Base-by-base conservation (phyloP, 208 protist species). In the Trypanosoma lewisi region DNA sequence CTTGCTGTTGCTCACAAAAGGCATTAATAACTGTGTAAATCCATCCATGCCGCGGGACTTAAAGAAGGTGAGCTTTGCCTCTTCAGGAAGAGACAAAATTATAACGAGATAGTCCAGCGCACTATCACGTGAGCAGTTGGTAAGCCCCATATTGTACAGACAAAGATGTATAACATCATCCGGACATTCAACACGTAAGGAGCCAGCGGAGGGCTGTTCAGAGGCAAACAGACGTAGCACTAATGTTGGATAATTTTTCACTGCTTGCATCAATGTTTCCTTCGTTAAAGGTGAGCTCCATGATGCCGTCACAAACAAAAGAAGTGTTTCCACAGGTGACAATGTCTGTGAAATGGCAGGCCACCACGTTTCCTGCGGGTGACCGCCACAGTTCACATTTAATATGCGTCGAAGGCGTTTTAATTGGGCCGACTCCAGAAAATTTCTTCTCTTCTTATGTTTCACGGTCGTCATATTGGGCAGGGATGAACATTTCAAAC, bases 61-160 rank as follows among this genome's bases (percentile, higher is more conserved):
- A 31, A 52, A 68, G 53, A 75, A 86, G 39, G 53, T 65, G 4
- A 67, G 56, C 28, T 84, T 63, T 23, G 63, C 68, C 27, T 63
- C 55, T 17, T 57, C 68, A 19, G 79, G 72, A 31, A 80, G 56
- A 25, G 80, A 78, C 47, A 71, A 42, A 25, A 95, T 65, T 19
- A 89, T 58, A 33, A 76, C 61, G 12, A 92, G 56, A 74, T 83
- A 83, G 70, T 88, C 90, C 4, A 67, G 54, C 12, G 67, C 58
- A 36, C 59, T 66, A 28, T 69, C 53, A 9, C 69, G 58, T 34
- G 77, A 78, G 45, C 33, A 79, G n/a, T 56, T 73, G 4, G 84
- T 85, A 47, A 96, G 76, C 11, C 73, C 74, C 80, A 91, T 86
- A 62, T 75, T 89, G 73, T 96, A 92, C 37, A 88, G 51, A 34